Base-by-base conservation (phyloP, 129 eudicot species). In the Pseudognaphalium luteoalbum region DNA sequence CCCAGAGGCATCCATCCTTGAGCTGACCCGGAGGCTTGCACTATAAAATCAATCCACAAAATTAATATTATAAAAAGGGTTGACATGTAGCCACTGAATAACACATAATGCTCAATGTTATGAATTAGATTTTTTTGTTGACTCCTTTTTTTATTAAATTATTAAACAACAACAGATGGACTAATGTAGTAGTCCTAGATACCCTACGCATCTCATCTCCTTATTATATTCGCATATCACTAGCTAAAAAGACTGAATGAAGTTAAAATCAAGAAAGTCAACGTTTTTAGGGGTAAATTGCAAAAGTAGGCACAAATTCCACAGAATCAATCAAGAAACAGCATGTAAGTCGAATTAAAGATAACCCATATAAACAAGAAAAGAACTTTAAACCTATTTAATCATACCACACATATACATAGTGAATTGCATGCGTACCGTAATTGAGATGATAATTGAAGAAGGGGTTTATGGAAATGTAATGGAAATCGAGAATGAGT, bases 1-100 rank as follows among this genome's bases (percentile, higher is more conserved):
- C 76, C 74, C 82, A 34, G 76, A 12, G 68, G 72, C 82, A 29
- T 85, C 93, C 97, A 93, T 90, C 20, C 75, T 68, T 67, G 80
- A 78, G 73, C 34, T 66, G 69, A 78, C 64, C 64, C 80, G 75
- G 17, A 78, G 64, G 59, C 66, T 75, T 76, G 79, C 76, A 67
- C 83, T 82, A 78, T 78, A 76, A 61, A 42, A 73, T 66, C 39
- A 73, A 52, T 59, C 47, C 33, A 64, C 66, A 41, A 29, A 42
- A 10, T 6, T 19, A 30, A 70, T 37, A 28, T 39, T 37, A 16
- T 50, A 76, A 0, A 64, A 32, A 37, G 42, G 42, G 42, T 37
- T 7, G 42, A 6, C 42, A 37, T 7, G 10, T 37, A 37, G 7
- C 42, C 42, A 7, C 42, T 37, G 42, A 37, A 37, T 37, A 37